Percentiles rank a stretch among this genome's conserved stretches.
These are phyloP conservation scores for Dichotomocladium elegans DNA, from an alignment of 371 early-diverging fungal species.

Conservation along the genomic window DNA sequence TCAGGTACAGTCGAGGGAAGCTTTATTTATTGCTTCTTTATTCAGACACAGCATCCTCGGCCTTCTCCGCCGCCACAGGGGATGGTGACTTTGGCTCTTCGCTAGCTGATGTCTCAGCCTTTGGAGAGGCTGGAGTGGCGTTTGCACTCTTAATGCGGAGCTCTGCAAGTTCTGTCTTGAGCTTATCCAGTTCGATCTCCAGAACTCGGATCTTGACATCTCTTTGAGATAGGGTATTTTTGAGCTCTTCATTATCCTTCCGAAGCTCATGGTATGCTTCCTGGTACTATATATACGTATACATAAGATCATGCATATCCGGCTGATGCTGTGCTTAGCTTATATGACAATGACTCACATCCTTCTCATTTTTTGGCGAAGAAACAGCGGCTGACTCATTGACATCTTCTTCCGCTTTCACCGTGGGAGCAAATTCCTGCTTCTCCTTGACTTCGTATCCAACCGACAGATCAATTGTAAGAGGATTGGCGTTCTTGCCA, in stretches of 20 bases:
- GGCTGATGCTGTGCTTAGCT: neutral
- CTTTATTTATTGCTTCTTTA: too few species aligned
- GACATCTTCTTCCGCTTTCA: slow-evolving; percentile 54
- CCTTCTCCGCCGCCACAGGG: too few species aligned
- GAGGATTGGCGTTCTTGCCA: slow-evolving; percentile 79
- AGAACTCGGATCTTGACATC: slow-evolving; percentile 81
- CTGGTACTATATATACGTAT: slow-evolving; percentile 52
- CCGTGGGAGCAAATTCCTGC: slow-evolving; percentile 72
- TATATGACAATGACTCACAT: slow-evolving; percentile 35
- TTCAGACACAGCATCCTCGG: too few species aligned
- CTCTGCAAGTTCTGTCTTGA: slow-evolving; percentile 38
- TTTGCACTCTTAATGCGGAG: neutral
- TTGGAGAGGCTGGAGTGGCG: too few species aligned
- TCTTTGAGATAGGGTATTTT: slow-evolving; percentile 66
- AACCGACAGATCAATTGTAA: slow-evolving; percentile 78
- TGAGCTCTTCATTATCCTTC: slow-evolving; percentile 84
- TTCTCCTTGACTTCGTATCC: slow-evolving; percentile 70
- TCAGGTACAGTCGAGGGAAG: too few species aligned
- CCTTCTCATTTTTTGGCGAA: slow-evolving; percentile 51
- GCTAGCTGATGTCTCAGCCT: too few species aligned
- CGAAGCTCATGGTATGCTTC: slow-evolving; percentile 70
- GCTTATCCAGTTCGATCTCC: slow-evolving; percentile 65
- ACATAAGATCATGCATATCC: too few species aligned
- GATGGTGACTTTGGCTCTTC: too few species aligned
- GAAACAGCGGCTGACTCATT: slow-evolving; percentile 18